Evolutionary conservation across 148 eudicot genomes (phyloP).

Genomic region (Diospyros lotus): DNA sequence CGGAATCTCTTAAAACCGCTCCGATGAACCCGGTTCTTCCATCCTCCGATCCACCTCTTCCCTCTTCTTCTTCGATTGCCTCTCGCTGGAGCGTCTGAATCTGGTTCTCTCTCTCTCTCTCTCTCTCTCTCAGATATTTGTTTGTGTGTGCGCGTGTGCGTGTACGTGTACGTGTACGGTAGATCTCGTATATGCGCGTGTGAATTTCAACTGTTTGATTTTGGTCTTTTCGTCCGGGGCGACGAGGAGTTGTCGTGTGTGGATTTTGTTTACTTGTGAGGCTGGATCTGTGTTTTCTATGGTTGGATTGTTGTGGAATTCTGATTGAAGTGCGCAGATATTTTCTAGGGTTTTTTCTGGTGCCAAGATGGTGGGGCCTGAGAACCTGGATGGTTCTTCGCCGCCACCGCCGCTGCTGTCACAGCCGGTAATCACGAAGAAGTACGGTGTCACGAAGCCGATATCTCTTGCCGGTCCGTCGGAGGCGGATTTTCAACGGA

Average conservation of each 20-base stretch:
- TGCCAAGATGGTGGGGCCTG: slow-evolving; percentile 33
- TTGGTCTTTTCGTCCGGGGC: not conserved
- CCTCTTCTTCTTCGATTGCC: slow-evolving; percentile 7
- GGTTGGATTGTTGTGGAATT: slow-evolving; percentile 16
- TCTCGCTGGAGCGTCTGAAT: slow-evolving; percentile 7
- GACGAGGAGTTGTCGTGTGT: not conserved
- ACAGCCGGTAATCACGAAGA: slow-evolving; percentile 14
- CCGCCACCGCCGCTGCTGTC: slow-evolving; percentile 8
- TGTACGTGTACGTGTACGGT: not conserved
- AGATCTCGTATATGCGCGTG: not conserved
- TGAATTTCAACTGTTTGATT: not conserved
- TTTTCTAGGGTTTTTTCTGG: slow-evolving; percentile 11
- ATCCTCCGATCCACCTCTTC: not conserved
- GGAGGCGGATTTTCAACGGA: slow-evolving; percentile 51
- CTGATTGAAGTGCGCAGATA: slow-evolving; percentile 10
- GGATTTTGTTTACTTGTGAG: not conserved
- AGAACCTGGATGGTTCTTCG: slow-evolving; percentile 17
- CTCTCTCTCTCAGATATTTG: slow-evolving; percentile 10
- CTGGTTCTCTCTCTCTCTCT: slow-evolving; percentile 8
- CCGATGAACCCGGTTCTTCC: slow-evolving; percentile 9
- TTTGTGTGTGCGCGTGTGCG: not conserved
- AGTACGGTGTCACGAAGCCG: slow-evolving; percentile 47
- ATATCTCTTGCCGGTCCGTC: slow-evolving; percentile 58
- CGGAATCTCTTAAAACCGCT: slow-evolving; percentile 1
- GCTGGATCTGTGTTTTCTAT: not conserved